Base-by-base conservation (phyloP, 352 stramenopile species). In the Globisporangium yorkense region DNA sequence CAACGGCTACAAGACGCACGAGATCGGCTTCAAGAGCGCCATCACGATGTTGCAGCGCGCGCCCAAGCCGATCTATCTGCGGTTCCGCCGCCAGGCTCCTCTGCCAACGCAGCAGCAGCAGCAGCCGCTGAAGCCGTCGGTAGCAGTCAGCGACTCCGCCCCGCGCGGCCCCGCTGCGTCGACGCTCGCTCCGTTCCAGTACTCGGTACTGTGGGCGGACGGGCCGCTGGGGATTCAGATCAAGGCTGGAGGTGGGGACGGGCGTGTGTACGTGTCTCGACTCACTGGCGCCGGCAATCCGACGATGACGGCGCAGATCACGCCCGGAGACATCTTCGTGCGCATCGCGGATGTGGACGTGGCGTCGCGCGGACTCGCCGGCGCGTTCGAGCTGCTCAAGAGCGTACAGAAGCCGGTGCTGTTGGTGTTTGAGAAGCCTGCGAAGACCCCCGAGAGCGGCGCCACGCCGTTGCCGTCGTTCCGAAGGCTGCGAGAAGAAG, bases 221-320 rank as follows among this genome's bases (percentile, higher is more conserved):
- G 85, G 85, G 1, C 78, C 84, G 5, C 71, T 95, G 5, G 85
- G 85, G 10, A 88, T 95, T 54, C 83, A 92, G 62, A 92, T 95
- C 56, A 89, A 87, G 37, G 77, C 72, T 20, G 86, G 76, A 3
- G 74, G 61, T 44, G 71, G 87, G 47, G 43, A 48, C 43, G 73
- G 79, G 6, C 68, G 67, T 15, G 79, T 93, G n/a, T 72, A 90
- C 16, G 77, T 95, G 37, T 79, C 85, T 7, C 74, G 84, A 27
- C 72, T 93, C 35, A 94, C 84, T 6, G 80, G 80, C 48, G 80
- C 75, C 16, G 80, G 80, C 0, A 66, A 75, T 16, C 72, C 80
- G 4, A 65, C 63, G 31, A 66, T 89, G 33, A 78, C 76, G 7
- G 57, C 78, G 15, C 62, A 81, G 13, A 83, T 94, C 9, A 56